phyloP scores from a whole-genome alignment of 75 land plant species.

The Sequoia sempervirens region DNA sequence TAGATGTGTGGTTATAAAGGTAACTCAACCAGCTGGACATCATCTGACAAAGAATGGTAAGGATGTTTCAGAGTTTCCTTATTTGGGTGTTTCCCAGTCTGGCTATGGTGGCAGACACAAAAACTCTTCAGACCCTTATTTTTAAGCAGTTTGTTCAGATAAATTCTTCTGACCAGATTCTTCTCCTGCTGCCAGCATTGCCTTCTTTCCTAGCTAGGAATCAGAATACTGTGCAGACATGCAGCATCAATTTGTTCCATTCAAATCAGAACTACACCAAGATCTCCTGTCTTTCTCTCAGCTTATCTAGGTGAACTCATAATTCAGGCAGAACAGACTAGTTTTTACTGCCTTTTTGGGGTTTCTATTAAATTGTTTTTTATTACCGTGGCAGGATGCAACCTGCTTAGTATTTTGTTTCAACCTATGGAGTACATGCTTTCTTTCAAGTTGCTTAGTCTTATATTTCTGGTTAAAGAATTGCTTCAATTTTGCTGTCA shows the following conservation, averaged over 20 bases:
- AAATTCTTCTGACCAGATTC: background rate
- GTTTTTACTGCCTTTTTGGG: background rate
- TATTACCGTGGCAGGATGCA: background rate
- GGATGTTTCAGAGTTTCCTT: too few relatives aligned
- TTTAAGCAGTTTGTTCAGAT: background rate
- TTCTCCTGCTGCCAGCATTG: background rate
- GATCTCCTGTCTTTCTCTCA: background rate
- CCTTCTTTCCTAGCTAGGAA: background rate
- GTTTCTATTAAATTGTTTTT: background rate
- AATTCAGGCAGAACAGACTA: background rate
- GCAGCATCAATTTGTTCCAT: background rate
- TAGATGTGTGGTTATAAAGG: too few relatives aligned
- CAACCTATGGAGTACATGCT: background rate
- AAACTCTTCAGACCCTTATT: background rate
- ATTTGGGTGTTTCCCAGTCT: too few relatives aligned
- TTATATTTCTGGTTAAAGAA: background rate
- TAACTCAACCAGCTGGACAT: too few relatives aligned
- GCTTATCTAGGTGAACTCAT: background rate
- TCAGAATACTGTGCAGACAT: background rate
- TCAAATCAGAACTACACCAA: background rate
- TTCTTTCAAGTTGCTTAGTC: background rate
- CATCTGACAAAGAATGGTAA: too few relatives aligned
- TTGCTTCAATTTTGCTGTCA: background rate
- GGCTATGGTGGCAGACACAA: background rate
- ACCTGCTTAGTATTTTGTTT: background rate